Percentiles rank a stretch among this genome's conserved stretches.
phyloP scores from a whole-genome alignment of 202 grass and related monocot genomes.

The Panicum hallii region DNA sequence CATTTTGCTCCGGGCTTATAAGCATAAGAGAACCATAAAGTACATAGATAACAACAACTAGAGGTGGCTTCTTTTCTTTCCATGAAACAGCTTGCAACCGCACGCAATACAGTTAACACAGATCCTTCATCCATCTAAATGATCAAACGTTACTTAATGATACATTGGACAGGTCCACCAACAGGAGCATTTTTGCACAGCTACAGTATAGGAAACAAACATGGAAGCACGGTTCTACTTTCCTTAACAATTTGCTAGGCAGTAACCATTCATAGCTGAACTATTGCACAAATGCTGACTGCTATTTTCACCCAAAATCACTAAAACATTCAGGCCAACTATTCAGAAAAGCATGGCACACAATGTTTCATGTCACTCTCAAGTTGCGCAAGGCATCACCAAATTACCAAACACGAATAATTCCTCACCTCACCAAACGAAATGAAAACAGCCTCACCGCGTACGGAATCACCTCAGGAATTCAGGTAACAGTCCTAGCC shows the following conservation, averaged over 20 bases:
- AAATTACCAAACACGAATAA: background rate
- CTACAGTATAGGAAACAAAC: background rate
- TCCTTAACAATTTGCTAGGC: background rate
- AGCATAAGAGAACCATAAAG: background rate
- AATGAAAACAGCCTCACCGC: background rate
- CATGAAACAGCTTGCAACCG: background rate
- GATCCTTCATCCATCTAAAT: conserved; percentile 2
- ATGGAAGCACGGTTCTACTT: background rate
- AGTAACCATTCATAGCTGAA: background rate
- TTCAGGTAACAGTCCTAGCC: background rate
- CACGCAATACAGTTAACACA: background rate
- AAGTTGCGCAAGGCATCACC: conserved; percentile 6
- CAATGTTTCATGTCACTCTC: background rate
- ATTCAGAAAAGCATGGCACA: background rate
- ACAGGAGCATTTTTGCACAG: background rate
- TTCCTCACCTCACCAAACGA: background rate
- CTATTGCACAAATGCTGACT: background rate
- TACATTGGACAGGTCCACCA: background rate
- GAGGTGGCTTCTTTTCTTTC: background rate
- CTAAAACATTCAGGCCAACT: background rate
- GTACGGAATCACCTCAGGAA: background rate
- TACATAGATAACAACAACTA: background rate
- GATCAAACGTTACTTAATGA: background rate
- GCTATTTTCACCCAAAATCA: background rate
- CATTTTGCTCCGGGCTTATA: background rate